phyloP scores from a whole-genome alignment of 306 rosid genomes.

The Fagus sylvatica region DNA sequence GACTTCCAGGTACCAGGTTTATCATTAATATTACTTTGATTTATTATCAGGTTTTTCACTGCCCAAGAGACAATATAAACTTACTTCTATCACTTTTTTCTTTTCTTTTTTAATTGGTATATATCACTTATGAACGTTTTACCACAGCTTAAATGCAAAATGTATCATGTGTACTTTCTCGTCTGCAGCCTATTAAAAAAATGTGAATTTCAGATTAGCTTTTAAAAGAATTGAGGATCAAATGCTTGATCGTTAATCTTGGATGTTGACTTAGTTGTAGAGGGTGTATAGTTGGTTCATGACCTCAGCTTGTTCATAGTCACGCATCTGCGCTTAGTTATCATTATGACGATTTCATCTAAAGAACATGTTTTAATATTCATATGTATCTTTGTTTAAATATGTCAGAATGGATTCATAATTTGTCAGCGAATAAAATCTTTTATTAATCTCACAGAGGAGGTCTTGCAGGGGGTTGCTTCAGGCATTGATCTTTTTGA shows the following conservation, averaged over 20 bases:
- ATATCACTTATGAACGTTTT: background rate
- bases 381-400: constrained; percentile 17
- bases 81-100: background rate
- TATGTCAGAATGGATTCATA: constrained; percentile 16
- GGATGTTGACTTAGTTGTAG: background rate
- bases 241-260: background rate
- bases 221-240: background rate
- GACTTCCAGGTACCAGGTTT: constrained; percentile 75
- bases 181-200: background rate
- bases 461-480: constrained; percentile 88
- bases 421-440: constrained; percentile 17
- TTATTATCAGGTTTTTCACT: background rate
- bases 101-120: background rate
- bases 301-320: background rate
- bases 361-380: constrained; percentile 4
- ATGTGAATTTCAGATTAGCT: background rate
- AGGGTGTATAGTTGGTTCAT: background rate
- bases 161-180: background rate
- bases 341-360: constrained; percentile 4
- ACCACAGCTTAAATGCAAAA: background rate
- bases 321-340: background rate
- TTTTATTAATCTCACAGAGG: constrained; percentile 65
- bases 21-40: constrained; percentile 7
- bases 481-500: constrained; percentile 88
- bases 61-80: background rate